Base-by-base conservation (phyloP, 2,329 filamentous ascomycete genomes). In the Didymella keratinophila region DNA sequence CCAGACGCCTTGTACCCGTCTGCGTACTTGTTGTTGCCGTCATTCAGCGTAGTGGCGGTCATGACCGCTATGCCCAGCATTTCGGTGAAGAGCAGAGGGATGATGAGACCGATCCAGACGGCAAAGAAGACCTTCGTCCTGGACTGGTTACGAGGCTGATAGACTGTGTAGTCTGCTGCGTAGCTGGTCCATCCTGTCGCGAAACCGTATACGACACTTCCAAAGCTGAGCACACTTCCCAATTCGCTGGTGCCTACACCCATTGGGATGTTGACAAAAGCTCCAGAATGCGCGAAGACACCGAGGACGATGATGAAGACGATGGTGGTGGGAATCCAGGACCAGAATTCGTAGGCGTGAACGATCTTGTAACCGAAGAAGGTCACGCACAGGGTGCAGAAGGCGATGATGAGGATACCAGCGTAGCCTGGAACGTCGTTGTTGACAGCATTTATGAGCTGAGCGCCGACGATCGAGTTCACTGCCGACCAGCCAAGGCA, bases 111-210 rank as follows among this genome's bases (percentile, higher is more conserved):
- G 23, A 80, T 72, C 74, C 87, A 91, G 28, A 90, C 90, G 71
- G 86, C 87, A 59, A 85, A 67, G 76, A 93, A 94, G 60, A 93
- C 81, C 60, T 87, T 86, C 41, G 73, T 74, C 21, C 86, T 83
- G 28, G 84, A 84, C 39, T 86, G 86, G 23, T 77, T 81, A 2
- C 82, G 79, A 0, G 90, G 89, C 68, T 93, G 90, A 76, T 93
- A 93, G 49, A 92, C 89, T 21, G 89, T 92, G 75, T 93, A 94
- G 71, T 94, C 91, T 9, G 89, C 88, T 0, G 90, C 89, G 59
- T 88, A 90, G 7, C 84, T 84, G 1, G 88, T 87, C 90, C 91
- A 95, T 55, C 91, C 85, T 2, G 89, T 88, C 18, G 87, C 83
- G 71, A 90, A 89, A 37, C 89, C 86, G 73, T 86, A 89, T 32